Evolutionary conservation across 495 filamentous ascomycete genomes (phyloP), one percentile per base, ranked within the genome.

Genomic region (Penicillium waksmanii): DNA sequence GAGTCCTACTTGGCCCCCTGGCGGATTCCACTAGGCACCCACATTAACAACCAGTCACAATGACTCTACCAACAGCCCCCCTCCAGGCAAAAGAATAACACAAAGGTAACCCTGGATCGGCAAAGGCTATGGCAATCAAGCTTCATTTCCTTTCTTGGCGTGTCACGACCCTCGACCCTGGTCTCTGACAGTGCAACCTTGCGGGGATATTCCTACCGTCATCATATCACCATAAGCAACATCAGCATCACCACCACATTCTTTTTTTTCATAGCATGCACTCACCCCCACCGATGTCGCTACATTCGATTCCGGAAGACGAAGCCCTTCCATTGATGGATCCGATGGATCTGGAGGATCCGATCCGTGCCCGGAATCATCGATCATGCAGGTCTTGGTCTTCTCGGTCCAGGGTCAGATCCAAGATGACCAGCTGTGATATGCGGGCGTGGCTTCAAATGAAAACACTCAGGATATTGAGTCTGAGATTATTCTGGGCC

Each of bases 81-180:
- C 42, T 19, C 9, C 8, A 44, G 42, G 42, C 42, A 44, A 44
- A 44, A 17, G 17, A 17, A 17, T 44, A 44, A 12, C 17, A 18
- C n/a, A 19, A 44, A 44, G 17, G 17, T 9, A 7, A 8, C 17
- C 17, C 42, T 9, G 7, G 42, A 44, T 44, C 42, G 42, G 8
- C 42, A 44, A 44, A 44, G 15, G 17, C 17, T 17, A 44, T 44
- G 42, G n/a, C 42, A 44, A 44, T 44, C 42, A 44, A 44, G 42
- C 42, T 44, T 44, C 17, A 44, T 8, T 0, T 17, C 3, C 7
- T 44, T 44, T 18, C 42, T 44, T 44, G 42, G 42, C 42, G 8
- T 44, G n/a, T 44, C 42, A 18, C 36, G 36, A 40, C 15, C 7
- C 36, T 40, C 9, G 9, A n/a, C 12, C 36, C 36, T 1, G 10